A percentile compares a stretch with the other conserved stretches of the same genome.
phyloP scores from a whole-genome alignment of 1,284 basidiomycete species.

The Apiotrichum siamense region DNA sequence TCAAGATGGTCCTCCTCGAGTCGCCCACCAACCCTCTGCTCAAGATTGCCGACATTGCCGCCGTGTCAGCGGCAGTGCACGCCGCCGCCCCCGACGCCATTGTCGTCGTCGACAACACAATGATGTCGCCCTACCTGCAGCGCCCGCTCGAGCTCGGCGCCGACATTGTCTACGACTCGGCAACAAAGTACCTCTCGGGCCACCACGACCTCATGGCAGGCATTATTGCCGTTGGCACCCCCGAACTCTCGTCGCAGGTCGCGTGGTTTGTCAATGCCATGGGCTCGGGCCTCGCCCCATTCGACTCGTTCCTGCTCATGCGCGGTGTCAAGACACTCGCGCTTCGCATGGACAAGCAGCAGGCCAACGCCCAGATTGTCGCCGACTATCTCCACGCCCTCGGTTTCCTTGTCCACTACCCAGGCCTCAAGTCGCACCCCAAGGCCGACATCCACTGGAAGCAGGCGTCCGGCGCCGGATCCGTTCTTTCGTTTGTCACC shows the following conservation, averaged over 20 bases:
- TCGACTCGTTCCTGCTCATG: constrained; percentile 92
- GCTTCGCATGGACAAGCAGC: constrained; percentile 92
- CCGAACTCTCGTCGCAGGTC: constrained; percentile 83
- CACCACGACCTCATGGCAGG: constrained; percentile 99
- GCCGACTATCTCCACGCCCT: constrained; percentile 80
- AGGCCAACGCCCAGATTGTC: constrained; percentile 73
- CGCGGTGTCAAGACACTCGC: constrained; percentile 96
- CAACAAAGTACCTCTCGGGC: constrained; percentile 94
- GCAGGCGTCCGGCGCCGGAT: constrained; percentile 83
- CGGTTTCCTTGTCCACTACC: constrained; percentile 92
- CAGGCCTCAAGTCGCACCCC: constrained; percentile 78
- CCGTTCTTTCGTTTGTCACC: constrained; percentile 91
- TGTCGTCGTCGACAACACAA: constrained; percentile 95
- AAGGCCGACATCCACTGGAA: constrained; percentile 79
- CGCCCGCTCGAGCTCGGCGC: constrained; percentile 91
- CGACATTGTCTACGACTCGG: constrained; percentile 96
- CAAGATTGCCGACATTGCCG: constrained; percentile 86
- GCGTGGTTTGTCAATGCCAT: constrained; percentile 93
- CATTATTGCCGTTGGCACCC: constrained; percentile 82
- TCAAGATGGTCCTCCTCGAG: constrained; percentile 88
- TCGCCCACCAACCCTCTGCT: constrained; percentile 96
- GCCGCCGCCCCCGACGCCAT: constrained; percentile 72
- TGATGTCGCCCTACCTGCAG: constrained; percentile 99
- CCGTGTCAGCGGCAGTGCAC: constrained; percentile 73
- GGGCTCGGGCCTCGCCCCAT: constrained; percentile 92